These are phyloP conservation scores for Beauveria varroae DNA, from an alignment of 2,329 filamentous ascomycete genomes.

Conservation along the genomic window DNA sequence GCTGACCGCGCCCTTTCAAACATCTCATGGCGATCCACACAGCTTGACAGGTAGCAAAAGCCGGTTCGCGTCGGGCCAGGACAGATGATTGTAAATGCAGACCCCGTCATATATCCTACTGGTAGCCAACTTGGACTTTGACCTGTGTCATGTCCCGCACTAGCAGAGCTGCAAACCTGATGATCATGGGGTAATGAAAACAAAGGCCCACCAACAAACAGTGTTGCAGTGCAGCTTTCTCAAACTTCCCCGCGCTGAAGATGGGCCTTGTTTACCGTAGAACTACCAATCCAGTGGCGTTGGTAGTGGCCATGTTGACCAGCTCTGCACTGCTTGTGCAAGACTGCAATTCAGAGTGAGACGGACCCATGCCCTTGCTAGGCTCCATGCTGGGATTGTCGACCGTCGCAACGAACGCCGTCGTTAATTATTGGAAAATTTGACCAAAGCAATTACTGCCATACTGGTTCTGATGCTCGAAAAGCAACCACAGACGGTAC, in stretches of 20 bases:
- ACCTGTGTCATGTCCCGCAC: not conserved
- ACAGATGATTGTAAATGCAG: not conserved
- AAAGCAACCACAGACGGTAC: no score
- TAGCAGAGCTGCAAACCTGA: not conserved
- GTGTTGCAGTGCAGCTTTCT: not conserved
- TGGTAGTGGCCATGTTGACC: no score
- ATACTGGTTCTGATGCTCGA: not conserved
- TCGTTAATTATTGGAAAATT: not conserved
- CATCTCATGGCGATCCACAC: not conserved
- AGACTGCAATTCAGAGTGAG: not conserved
- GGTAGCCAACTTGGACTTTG: not conserved
- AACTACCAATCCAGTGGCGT: not conserved
- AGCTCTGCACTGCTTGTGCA: no score
- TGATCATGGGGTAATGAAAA: not conserved
- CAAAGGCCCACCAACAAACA: not conserved
- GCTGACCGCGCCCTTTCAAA: not conserved
- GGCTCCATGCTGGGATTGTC: not conserved
- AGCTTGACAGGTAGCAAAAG: not conserved
- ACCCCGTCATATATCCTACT: not conserved
- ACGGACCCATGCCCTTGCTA: not conserved
- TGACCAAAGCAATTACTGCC: not conserved
- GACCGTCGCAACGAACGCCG: not conserved
- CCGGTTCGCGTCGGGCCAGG: not conserved
- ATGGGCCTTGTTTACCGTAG: not conserved
- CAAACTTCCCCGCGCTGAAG: not conserved